Base-by-base conservation (phyloP, 768 basidiomycete genomes). In the Inosperma sp. region DNA sequence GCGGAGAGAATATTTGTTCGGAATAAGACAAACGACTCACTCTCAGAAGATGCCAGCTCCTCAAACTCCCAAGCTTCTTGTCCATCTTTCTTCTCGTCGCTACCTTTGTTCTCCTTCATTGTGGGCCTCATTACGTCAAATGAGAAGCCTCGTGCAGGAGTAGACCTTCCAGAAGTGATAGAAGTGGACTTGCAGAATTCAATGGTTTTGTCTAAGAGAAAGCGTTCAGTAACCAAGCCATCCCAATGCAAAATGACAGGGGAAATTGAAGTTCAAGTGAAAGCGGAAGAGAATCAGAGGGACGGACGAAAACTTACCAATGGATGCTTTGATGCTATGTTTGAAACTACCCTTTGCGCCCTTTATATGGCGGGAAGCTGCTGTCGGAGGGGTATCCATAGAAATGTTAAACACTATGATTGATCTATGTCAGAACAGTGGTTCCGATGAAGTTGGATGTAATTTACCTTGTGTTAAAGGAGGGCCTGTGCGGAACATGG, bases 291-390 rank as follows among this genome's bases (percentile, higher is more conserved):
- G 35, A 26, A 25, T 34, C 37, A 22, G 39, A 34, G 36, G n/a
- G 43, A 19, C 17, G 33, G 22, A 48, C 16, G 17, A 17, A 40
- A 19, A 66, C 74, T 29, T 57, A 87, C 88, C 86, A 53, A 91
- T 82, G 1, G 88, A 91, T 52, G 77, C 73, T 64, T 79, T 86
- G 56, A 91, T 74, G 52, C 80, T 82, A 56, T 88, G 87, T 65
- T 77, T 86, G 56, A 89, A 70, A 25, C 75, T 72, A 27, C 61
- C 69, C 33, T 68, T 61, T 39, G 64, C 65, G 21, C 63, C 65
- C 49, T 69, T 69, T 17, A 56, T 33, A 23, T 53, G 55, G 16
- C 58, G 59, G 6, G 51, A 3, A 26, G 25, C 39, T 17, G 51
- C 49, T 22, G 57, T 49, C 12, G 59, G 54, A 14, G 62, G 55